Base-by-base conservation (phyloP, 352 stramenopile species). In the Pythium inflatum region DNA sequence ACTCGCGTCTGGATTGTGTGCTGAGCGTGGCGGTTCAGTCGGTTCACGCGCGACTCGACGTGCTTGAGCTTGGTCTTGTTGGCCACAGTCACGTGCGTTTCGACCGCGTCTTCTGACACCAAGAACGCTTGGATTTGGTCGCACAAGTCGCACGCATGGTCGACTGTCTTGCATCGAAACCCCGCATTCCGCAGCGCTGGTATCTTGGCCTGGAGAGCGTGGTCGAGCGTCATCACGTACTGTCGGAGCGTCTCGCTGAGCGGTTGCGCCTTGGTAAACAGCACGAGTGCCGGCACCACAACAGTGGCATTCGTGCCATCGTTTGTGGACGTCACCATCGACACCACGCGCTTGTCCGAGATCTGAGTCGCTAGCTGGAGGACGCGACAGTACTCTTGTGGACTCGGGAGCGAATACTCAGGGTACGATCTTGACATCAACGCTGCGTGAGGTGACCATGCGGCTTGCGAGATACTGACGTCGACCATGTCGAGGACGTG, bases 21-120 rank as follows among this genome's bases (percentile, higher is more conserved):
- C 16, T 8, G 0, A 24, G 34, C 8, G n/a, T 58, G 40, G 25
- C 38, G 0, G 12, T 31, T 33, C 25, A 55, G 16, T 2, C 36
- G 34, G 14, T 48, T 54, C 41, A 66, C 33, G 5, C 27, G 33
- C 27, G 31, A 9, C 46, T 59, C 28, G 41, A 65, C 24, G n/a
- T 70, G 53, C 31, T 70, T 63, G 43, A 53, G 40, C 28, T 57
- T 28, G 3, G 53, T 60, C 54, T 65, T 65, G 54, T 51, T 31
- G 9, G 18, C 33, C 5, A 49, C 30, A n/a, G 36, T 50, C 3
- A 45, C 22, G 4, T 16, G 33, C 25, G 25, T 36, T 25, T 55
- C 16, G 2, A 12, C 33, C 16, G 20, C n/a, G 5, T 46, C 38
- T 5, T 55, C 38, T 5, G 41, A 48, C 9, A 11, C 1, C 14